Conservation (phyloP, 768 basidiomycete species). For the Paxillus rubicundulus region DNA sequence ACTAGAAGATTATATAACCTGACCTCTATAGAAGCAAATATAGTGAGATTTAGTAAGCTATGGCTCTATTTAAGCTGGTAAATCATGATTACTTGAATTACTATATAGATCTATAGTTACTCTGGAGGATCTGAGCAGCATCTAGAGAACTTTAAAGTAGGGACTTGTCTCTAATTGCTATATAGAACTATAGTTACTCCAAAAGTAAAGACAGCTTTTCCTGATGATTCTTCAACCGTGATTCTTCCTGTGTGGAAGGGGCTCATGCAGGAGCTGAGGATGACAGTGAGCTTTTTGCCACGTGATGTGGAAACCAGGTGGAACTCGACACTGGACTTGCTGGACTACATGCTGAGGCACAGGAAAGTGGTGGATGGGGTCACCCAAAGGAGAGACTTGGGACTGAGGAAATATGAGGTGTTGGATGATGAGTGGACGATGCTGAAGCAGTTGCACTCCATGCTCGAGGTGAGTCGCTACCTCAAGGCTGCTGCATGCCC, state of each 20-base stretch:
- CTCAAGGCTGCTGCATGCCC: not conserved
- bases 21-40: no score
- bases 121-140: no score
- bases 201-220: no score
- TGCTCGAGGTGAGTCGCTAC: constrained; percentile 11
- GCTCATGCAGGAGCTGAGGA: constrained; percentile 5
- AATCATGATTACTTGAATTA: no score
- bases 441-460: constrained; percentile 16
- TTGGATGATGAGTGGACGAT: constrained; percentile 21
- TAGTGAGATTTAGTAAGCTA: no score
- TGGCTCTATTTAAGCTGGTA: no score
- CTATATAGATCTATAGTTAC: no score
- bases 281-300: constrained; percentile 4
- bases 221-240: constrained; percentile 20
- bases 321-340: constrained; percentile 22
- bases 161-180: no score
- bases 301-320: constrained; percentile 15
- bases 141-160: no score
- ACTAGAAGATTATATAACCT: no score
- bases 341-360: constrained; percentile 14
- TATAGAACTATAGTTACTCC: no score
- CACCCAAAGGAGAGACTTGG: constrained; percentile 11
- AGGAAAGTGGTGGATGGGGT: constrained; percentile 13
- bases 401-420: constrained; percentile 12
- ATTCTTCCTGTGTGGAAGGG: constrained; percentile 22